phyloP scores from a whole-genome alignment of 2,329 filamentous ascomycete species.

The Paracamarosporium sp. region DNA sequence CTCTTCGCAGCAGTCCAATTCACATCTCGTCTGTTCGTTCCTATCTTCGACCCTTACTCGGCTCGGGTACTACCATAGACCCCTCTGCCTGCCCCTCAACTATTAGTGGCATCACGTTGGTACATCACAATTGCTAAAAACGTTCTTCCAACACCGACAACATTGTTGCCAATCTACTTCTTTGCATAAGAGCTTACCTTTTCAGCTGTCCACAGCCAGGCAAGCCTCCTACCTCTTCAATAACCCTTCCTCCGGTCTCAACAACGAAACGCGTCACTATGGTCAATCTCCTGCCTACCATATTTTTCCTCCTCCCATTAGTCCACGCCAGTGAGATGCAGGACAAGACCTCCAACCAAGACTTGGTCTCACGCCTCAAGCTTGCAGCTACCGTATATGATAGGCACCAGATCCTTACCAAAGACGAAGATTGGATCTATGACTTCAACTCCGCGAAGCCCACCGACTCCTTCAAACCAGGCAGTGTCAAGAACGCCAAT shows the following conservation, averaged over 20 bases:
- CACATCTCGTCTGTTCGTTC: not conserved
- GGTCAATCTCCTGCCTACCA: slow-evolving; percentile 12
- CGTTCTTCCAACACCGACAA: not conserved
- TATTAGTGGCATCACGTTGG: not conserved
- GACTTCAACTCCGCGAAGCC: slow-evolving; percentile 53
- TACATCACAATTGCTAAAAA: not conserved
- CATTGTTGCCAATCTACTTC: not conserved
- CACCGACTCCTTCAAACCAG: slow-evolving; percentile 53
- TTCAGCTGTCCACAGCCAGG: not conserved
- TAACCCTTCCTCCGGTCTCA: not conserved
- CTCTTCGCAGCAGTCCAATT: not conserved
- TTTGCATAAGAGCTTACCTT: not conserved
- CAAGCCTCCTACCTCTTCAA: not conserved
- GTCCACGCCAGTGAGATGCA: slow-evolving; percentile 29
- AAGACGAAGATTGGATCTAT: slow-evolving; percentile 56
- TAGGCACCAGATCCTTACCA: slow-evolving; percentile 49
- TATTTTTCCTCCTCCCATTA: slow-evolving; percentile 17
- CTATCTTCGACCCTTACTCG: not conserved
- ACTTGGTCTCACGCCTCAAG: slow-evolving; percentile 44
- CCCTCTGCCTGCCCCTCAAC: no score
- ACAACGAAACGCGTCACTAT: not conserved
- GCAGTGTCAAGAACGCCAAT: slow-evolving; percentile 60
- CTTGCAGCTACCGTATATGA: slow-evolving; percentile 55
- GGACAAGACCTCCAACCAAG: slow-evolving; percentile 51
- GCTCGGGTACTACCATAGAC: not conserved